Base-by-base conservation (phyloP, 768 basidiomycete genomes). In the Sporobolomyces pararoseus region DNA sequence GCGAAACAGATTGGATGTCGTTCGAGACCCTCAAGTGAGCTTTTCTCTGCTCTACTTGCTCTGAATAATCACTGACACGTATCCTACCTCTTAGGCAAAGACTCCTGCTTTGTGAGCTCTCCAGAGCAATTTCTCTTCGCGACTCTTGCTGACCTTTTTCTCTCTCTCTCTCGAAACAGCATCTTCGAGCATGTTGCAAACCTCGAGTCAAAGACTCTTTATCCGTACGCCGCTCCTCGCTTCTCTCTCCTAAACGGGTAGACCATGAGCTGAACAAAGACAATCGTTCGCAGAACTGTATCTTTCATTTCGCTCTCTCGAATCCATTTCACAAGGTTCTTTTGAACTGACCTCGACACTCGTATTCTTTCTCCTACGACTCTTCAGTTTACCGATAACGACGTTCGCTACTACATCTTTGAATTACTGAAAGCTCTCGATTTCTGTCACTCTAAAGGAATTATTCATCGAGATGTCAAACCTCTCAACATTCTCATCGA, bases 131-230 rank as follows among this genome's bases (percentile, higher is more conserved):
- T 13, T 23, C 46, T 23, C 46, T 23, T 13, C 10, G 21, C 10
- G 46, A 23, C 10, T 14, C 13, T 23, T 14, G 21, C 10, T 47
- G 46, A 13, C 6, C 23, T 47, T 13, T 13, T 42, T 10, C 39
- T 42, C 10, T 10, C 17, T 42, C 17, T 17, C 10, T 42, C 10
- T 9, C 9, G 10, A 21, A 16, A 32, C 77, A 84, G 97, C 76
- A 87, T 97, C 77, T 95, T 93, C 29, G 95, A 98, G 86, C 96
- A 95, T 78, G 91, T 97, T 73, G 89, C 97, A 83, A 98, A 97
- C 81, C 86, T 91, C 80, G 95, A 98, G 80, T 98, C 96, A 85
- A 97, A 98, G 80, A 87, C 89, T 63, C 83, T 97, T 68, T 97
- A 98, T 80, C 91, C 93, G 69, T 60, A 14, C 7, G 49, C 23